Conservation (phyloP, 2,329 filamentous ascomycete species). For the Phyllosticta paracitricarpa region DNA sequence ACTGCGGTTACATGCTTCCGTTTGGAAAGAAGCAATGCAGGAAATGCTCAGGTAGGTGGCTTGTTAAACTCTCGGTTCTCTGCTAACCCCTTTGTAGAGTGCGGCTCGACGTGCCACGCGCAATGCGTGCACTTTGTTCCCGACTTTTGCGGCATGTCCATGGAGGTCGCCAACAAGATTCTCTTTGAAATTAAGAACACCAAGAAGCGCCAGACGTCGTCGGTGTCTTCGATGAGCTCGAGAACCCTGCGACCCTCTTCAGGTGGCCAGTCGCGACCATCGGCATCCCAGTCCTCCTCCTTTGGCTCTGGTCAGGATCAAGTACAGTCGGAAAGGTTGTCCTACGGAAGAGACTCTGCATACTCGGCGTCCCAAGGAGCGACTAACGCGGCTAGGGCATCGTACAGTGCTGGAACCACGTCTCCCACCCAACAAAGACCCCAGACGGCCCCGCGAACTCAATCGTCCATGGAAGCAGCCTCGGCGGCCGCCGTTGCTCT, state of each 20-base stretch:
- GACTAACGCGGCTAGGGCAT: conserved; percentile 38
- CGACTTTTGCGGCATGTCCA: conserved; percentile 98
- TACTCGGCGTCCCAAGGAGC: conserved; percentile 25
- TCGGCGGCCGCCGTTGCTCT: conserved; percentile 41
- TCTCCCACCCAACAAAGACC: conserved; percentile 40
- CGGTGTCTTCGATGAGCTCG: conserved; percentile 48
- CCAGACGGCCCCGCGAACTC: conserved; percentile 37
- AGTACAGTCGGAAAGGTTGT: conserved; percentile 33
- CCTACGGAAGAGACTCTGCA: conserved; percentile 36
- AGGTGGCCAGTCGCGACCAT: conserved; percentile 31
- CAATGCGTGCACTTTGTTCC: conserved; percentile 90
- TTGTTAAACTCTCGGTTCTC: not conserved
- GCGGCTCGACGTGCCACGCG: conserved; percentile 80
- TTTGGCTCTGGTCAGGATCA: conserved; percentile 31
- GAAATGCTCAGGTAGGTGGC: conserved; percentile 67
- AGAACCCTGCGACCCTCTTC: conserved; percentile 54
- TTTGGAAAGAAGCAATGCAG: conserved; percentile 92
- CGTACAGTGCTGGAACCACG: conserved; percentile 34
- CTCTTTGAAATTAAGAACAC: conserved; percentile 73
- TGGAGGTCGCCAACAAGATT: conserved; percentile 93
- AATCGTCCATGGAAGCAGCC: conserved; percentile 38
- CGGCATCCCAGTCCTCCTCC: conserved; percentile 23
- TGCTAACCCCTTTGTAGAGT: conserved; percentile 51
- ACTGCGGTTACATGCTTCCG: conserved; percentile 91
- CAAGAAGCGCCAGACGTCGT: conserved; percentile 55